Conservation (phyloP, 176 grass and related monocot species). For the Cenchrus purpureus region DNA sequence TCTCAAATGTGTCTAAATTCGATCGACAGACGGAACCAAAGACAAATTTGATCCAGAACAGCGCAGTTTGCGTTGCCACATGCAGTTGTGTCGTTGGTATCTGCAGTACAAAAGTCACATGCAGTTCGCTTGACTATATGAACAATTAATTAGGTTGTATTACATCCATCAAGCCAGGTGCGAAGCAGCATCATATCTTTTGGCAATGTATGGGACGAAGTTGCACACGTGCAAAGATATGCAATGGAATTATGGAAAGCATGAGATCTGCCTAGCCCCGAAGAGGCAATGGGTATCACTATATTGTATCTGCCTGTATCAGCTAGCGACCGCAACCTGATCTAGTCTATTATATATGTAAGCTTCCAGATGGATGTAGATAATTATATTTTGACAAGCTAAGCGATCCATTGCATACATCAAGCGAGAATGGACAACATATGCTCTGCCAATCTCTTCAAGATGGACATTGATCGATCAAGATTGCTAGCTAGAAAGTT, state of each 20-base stretch:
- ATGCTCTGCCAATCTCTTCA: neutral
- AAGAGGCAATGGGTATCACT: neutral
- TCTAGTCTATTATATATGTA: neutral
- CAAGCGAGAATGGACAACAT: constrained; percentile 24
- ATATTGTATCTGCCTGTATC: neutral
- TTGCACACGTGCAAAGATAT: neutral
- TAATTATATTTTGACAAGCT: constrained; percentile 1
- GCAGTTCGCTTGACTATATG: neutral
- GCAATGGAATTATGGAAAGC: neutral
- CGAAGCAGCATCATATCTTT: neutral
- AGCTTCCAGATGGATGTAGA: neutral
- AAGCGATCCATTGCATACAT: neutral
- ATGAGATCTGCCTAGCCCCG: neutral
- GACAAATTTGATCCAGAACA: neutral
- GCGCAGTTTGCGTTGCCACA: neutral
- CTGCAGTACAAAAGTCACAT: neutral
- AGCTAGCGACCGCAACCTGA: neutral
- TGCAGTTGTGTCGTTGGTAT: neutral
- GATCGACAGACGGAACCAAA: neutral
- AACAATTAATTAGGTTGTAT: neutral
- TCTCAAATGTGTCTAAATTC: neutral
- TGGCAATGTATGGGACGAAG: neutral
- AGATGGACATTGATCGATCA: neutral
- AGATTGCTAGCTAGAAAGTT: constrained; percentile 6
- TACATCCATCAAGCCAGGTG: neutral